These are phyloP conservation scores for Colletotrichum lupini DNA, from an alignment of 2,329 filamentous ascomycete genomes.

Conservation along the genomic window DNA sequence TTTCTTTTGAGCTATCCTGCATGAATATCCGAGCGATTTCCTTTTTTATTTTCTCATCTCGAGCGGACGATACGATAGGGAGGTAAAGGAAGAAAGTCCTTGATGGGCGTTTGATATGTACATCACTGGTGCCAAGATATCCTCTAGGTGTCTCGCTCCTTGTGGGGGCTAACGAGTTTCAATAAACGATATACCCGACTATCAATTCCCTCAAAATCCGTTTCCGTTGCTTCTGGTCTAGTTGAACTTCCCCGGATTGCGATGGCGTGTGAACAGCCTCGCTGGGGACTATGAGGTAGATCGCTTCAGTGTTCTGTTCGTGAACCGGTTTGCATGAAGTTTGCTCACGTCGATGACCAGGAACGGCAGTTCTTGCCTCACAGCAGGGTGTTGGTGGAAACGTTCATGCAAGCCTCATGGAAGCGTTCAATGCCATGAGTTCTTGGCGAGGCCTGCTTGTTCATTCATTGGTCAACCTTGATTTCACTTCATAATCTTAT, in stretches of 20 bases:
- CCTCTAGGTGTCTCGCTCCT: neutral
- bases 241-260: neutral
- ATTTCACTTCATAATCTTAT: neutral
- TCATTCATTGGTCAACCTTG: neutral
- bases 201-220: neutral
- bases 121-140: constrained; percentile 22
- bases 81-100: neutral
- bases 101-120: constrained; percentile 2
- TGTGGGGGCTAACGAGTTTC: constrained; percentile 8
- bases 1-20: neutral
- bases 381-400: neutral
- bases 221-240: neutral
- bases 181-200: constrained; percentile 10
- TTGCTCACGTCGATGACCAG: neutral
- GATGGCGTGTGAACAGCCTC: neutral
- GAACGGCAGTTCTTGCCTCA: neutral
- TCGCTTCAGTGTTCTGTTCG: neutral
- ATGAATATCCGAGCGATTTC: constrained; percentile 22
- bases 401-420: neutral
- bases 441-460: neutral
- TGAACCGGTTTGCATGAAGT: constrained; percentile 7
- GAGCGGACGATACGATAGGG: constrained; percentile 1
- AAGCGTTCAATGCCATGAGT: neutral
- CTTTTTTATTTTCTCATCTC: neutral
- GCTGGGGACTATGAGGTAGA: neutral